Base-by-base conservation (phyloP, 1,284 basidiomycete genomes). In the Sutorius eximius region DNA sequence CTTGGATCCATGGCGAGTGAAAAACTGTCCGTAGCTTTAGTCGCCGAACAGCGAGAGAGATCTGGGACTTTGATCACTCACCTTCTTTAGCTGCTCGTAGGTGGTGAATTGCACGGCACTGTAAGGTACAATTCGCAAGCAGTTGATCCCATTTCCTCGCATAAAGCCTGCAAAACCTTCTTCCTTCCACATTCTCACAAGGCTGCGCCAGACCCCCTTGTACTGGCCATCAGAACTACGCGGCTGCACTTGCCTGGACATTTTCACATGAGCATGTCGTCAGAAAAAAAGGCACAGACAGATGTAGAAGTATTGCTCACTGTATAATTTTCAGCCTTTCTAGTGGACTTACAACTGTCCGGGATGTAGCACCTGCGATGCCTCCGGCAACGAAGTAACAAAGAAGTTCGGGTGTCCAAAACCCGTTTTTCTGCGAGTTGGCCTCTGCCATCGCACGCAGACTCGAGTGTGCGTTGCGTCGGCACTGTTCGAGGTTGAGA, bases 301-400 rank as follows among this genome's bases (percentile, higher is more conserved):
- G 32, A 32, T 40, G 30, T 47, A 36, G 20, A 48, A 24, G 32
- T 41, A 56, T 56, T 42, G 75, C 88, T 67, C 65, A 95, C 93
- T 96, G 89, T 60, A 98, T 97, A 67, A 98, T 98, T 75, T 98
- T 98, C 49, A 98, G 77, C 52, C 95, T 76, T 68, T 98, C 95
- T 16, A 98, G 73, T 15, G 95, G 95, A 60, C 86, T 90, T 47
- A 98, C 95, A 30, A 97, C 91, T 3, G 95, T 97, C 55, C 95
- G 79, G 59, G 91, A 93, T 10, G 91, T 83, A 56, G 90, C 89
- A 45, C 89, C 89, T 32, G 89, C 89, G 64, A 86, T 75, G 52
- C 92, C 92, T 49, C 92, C 92, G 29, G 92, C 92, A 74, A 84
- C 72, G 66, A 81, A 85, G 61, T 82, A 81, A 38, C 60, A 61